phyloP scores from a whole-genome alignment of 148 eudicot genomes.

The Silene conica region DNA sequence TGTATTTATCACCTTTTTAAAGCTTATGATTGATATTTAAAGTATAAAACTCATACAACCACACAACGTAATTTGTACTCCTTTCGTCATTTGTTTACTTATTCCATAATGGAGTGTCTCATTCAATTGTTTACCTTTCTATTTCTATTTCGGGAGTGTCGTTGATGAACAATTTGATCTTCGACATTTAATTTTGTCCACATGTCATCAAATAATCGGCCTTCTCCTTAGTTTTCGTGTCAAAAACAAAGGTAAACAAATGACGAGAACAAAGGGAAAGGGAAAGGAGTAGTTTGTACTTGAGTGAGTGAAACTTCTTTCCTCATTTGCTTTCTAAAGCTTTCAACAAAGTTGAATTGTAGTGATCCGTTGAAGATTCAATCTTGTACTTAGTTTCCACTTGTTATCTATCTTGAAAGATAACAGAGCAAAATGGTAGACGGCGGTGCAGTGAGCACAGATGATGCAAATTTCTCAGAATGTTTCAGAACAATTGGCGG shows the following conservation, averaged over 20 bases:
- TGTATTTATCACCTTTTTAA: not conserved
- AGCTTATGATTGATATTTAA: not conserved
- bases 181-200: too few relatives aligned
- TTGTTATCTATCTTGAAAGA: not conserved
- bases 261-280: too few relatives aligned
- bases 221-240: too few relatives aligned
- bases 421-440: slow-evolving; percentile 13
- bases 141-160: too few relatives aligned
- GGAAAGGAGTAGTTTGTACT: not conserved
- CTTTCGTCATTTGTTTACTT: too few relatives aligned
- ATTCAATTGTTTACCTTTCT: too few relatives aligned
- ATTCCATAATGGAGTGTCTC: too few relatives aligned
- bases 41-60: not conserved
- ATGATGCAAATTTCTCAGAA: slow-evolving; percentile 11
- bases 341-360: not conserved
- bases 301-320: not conserved
- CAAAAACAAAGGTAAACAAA: too few relatives aligned
- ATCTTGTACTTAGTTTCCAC: not conserved
- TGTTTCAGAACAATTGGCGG: slow-evolving; percentile 18
- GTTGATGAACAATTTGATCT: too few relatives aligned
- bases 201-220: too few relatives aligned
- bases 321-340: not conserved
- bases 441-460: slow-evolving; percentile 1
- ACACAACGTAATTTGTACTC: not conserved
- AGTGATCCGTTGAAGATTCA: not conserved